These are phyloP conservation scores for Fusarium sp. DNA, from an alignment of 2,329 filamentous ascomycete species.

Conservation along the genomic window DNA sequence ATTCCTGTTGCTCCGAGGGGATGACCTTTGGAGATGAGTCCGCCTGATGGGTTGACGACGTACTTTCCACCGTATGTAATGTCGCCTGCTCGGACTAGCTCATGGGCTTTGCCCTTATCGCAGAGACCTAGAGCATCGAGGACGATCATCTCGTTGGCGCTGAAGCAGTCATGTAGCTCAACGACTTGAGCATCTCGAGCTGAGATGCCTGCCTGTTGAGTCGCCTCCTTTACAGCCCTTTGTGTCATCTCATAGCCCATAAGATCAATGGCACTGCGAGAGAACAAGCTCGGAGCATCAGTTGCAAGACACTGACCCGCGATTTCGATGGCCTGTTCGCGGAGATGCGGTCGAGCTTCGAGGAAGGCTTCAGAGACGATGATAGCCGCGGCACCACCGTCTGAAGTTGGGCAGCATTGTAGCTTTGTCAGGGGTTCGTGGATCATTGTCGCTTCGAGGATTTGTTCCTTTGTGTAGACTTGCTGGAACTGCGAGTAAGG, in stretches of 20 bases:
- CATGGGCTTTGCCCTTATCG: slow-evolving; percentile 86
- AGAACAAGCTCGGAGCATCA: slow-evolving; percentile 84
- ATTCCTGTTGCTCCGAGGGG: slow-evolving; percentile 94
- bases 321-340: slow-evolving; percentile 85
- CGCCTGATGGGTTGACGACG: slow-evolving; percentile 93
- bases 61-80: slow-evolving; percentile 91
- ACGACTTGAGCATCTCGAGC: slow-evolving; percentile 81
- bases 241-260: slow-evolving; percentile 90
- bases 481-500: slow-evolving; percentile 98
- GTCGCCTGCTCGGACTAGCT: slow-evolving; percentile 86
- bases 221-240: slow-evolving; percentile 76
- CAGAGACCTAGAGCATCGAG: slow-evolving; percentile 88
- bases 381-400: slow-evolving; percentile 89
- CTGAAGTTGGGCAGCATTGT: slow-evolving; percentile 98
- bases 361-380: slow-evolving; percentile 92
- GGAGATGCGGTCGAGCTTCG: slow-evolving; percentile 84
- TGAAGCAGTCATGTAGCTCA: slow-evolving; percentile 98
- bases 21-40: slow-evolving; percentile 95
- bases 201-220: slow-evolving; percentile 77
- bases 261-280: slow-evolving; percentile 83
- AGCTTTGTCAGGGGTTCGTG: slow-evolving; percentile 92
- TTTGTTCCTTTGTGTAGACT: slow-evolving; percentile 88
- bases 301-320: slow-evolving; percentile 91
- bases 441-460: slow-evolving; percentile 81
- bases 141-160: slow-evolving; percentile 90